Percentiles rank a stretch among this genome's conserved stretches.
Conservation (phyloP, 257 asterid species). For the Nicotiana benthamiana region DNA sequence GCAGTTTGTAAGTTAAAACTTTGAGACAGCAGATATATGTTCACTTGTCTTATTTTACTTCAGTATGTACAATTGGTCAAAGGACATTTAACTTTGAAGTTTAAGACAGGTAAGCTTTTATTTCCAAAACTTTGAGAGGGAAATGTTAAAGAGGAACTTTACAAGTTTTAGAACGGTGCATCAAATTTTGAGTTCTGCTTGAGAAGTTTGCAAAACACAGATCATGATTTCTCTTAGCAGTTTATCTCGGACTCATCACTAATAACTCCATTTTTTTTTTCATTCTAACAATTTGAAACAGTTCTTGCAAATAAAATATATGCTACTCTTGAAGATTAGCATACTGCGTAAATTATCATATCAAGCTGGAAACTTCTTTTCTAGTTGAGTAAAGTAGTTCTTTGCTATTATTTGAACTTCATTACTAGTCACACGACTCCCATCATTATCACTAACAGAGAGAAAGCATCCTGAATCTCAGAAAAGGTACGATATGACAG, state of each 20-base stretch:
- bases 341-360: not conserved
- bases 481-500: not conserved
- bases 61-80: not conserved
- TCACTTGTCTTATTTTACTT: not conserved
- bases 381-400: not conserved
- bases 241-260: not conserved
- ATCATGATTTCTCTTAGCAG: not conserved
- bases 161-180: not conserved
- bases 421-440: not conserved
- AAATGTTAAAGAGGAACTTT: not conserved
- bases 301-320: not conserved
- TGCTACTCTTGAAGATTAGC: not conserved
- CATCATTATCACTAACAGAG: not conserved
- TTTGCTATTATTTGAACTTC: not conserved
- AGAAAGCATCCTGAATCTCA: not conserved
- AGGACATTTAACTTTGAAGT: not conserved
- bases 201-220: not conserved
- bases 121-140: not conserved
- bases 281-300: not conserved
- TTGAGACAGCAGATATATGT: not conserved
- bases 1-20: slow-evolving; percentile 68
- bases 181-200: not conserved
- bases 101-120: not conserved
- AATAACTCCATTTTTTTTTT: not conserved
- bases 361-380: not conserved